Base-by-base conservation (phyloP, 176 grass and related monocot species). In the Poa pratensis region DNA sequence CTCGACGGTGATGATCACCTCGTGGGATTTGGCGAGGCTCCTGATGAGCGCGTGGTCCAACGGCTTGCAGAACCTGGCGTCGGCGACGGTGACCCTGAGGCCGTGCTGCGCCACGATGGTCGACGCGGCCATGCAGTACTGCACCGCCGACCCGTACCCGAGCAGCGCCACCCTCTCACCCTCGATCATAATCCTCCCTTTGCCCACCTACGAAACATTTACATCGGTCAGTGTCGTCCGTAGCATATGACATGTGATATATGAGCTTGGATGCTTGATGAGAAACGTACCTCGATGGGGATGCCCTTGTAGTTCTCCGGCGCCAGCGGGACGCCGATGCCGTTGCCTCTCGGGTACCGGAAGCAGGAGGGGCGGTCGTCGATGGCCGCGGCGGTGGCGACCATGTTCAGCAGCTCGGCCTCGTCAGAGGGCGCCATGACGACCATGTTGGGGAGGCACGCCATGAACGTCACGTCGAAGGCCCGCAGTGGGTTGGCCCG, bases 371-470 rank as follows among this genome's bases (percentile, higher is more conserved):
- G 96, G 60, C 96, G 89, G 64, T 98, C 93, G 49, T 98, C 77
- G 63, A 98, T 98, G 78, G 89, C 93, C 0, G 96, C 96, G 43
- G 96, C 93, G 34, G 96, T 98, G 71, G 96, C 93, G 6, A 98
- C 91, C 93, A 98, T 98, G 87, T 98, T 92, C 89, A 98, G 28
- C 15, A 98, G 90, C 87, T 98, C 96, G 30, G 93, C 93, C 84
- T 98, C 93, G 74, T 98, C 93, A 57, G 96, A 87, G 17, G 96
- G 96, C 15, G 96, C 96, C 96, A 98, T 98, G 86, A 98, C 93
- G 4, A 98, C 84, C 96, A 98, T 98, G 73, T 96, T 98, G 2
- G 96, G 96, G 7, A 98, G 88, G 84, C 96, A 98, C 5, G 96
- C 96, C 96, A 98, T 98, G 88, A 91, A 98, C 26, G 96, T 84